These are phyloP conservation scores for Dissophora ornata DNA, from an alignment of 192 early-diverging fungal species.

Conservation along the genomic window DNA sequence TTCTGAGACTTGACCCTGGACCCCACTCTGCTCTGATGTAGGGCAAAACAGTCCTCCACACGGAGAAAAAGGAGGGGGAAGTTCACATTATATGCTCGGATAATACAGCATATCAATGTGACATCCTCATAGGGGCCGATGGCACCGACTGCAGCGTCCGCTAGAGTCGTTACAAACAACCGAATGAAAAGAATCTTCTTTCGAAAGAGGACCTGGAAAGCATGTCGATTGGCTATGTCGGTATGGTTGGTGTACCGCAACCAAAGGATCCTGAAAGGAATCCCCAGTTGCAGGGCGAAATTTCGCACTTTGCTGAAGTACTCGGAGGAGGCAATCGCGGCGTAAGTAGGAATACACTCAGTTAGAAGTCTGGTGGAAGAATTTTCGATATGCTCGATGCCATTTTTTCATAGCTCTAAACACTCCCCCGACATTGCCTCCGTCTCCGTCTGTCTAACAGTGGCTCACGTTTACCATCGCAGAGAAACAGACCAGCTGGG, in stretches of 20 bases:
- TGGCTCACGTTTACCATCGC: neutral
- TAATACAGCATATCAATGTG: conserved; percentile 6
- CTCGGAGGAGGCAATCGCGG: neutral
- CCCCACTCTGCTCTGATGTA: conserved; percentile 90
- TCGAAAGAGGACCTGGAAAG: conserved; percentile 4
- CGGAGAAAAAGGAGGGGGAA: neutral
- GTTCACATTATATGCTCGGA: conserved; percentile 15
- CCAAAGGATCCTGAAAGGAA: conserved; percentile 52
- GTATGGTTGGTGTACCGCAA: conserved; percentile 14
- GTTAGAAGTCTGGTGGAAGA: neutral
- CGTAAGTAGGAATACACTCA: neutral
- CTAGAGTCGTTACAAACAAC: conserved; percentile 7
- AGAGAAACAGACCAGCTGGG: neutral
- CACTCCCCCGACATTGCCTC: neutral
- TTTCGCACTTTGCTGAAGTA: neutral
- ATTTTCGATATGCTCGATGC: neutral
- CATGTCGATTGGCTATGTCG: conserved; percentile 6
- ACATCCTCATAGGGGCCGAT: conserved; percentile 35
- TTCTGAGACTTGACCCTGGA: conserved; percentile 86
- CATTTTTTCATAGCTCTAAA: too few species aligned
- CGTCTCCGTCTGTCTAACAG: neutral
- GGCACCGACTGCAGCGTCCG: conserved; percentile 29
- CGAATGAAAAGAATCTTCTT: neutral
- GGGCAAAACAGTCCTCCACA: conserved; percentile 54
- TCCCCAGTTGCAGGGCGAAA: conserved; percentile 10